Conservation (phyloP, 1,139 yeast genomes). For the Suhomyces bribrorum region DNA sequence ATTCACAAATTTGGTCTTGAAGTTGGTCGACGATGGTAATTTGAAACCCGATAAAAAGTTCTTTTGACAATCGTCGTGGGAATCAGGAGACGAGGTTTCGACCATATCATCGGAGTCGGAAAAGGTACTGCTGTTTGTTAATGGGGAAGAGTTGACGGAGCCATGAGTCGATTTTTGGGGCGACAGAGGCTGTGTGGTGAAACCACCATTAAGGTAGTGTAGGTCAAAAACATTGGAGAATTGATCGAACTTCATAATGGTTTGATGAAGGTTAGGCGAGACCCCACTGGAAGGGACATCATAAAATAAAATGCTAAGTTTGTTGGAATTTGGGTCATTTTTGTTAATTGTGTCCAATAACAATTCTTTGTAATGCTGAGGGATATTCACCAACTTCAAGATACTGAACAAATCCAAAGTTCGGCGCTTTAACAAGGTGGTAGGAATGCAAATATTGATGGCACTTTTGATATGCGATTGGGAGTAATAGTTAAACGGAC, state of each 20-base stretch:
- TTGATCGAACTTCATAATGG: slow-evolving; percentile 39
- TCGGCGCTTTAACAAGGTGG: slow-evolving; percentile 41
- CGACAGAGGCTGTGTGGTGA: slow-evolving; percentile 15
- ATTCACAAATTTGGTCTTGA: slow-evolving; percentile 22
- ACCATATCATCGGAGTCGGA: slow-evolving; percentile 5
- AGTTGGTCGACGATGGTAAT: slow-evolving; percentile 25
- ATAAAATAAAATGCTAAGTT: slow-evolving; percentile 48
- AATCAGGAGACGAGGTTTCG: slow-evolving; percentile 5
- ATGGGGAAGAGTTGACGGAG: slow-evolving; percentile 8
- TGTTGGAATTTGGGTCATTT: not conserved
- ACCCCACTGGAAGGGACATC: slow-evolving; percentile 41
- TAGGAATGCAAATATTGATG: slow-evolving; percentile 42
- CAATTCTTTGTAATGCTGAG: slow-evolving; percentile 18
- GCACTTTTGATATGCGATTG: slow-evolving; percentile 30
- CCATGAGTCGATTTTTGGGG: slow-evolving; percentile 2
- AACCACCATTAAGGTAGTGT: slow-evolving; percentile 41
- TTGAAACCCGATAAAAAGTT: slow-evolving; percentile 22
- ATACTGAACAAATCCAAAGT: slow-evolving; percentile 35
- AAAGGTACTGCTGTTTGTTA: slow-evolving; percentile 8
- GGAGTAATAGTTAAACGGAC: slow-evolving; percentile 39
- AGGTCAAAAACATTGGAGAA: slow-evolving; percentile 28
- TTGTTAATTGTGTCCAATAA: slow-evolving; percentile 18
- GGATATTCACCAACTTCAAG: slow-evolving; percentile 30
- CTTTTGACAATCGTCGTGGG: slow-evolving; percentile 3
- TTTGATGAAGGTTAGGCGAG: slow-evolving; percentile 43